These are phyloP conservation scores for Discostella pseudostelligera DNA, from an alignment of 108 stramenopile genomes.

Conservation along the genomic window DNA sequence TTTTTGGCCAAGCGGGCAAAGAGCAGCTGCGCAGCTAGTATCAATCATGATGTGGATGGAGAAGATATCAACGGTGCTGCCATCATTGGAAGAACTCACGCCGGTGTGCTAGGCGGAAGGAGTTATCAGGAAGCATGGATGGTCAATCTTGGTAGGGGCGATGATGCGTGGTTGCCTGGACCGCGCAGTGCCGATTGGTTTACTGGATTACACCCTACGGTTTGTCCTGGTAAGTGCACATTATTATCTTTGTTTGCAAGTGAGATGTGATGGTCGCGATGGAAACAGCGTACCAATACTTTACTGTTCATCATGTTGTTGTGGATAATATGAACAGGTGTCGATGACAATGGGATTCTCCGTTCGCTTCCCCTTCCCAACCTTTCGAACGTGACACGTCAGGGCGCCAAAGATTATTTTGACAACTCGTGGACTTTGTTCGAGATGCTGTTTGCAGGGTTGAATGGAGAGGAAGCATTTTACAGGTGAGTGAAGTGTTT, in stretches of 20 bases:
- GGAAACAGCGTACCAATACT: too few relatives aligned
- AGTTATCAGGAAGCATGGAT: slow-evolving; percentile 70
- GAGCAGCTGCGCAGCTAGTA: slow-evolving; percentile 31
- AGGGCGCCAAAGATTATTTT: slow-evolving; percentile 80
- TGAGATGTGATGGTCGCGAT: too few relatives aligned
- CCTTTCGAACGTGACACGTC: slow-evolving; percentile 69
- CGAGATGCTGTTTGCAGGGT: slow-evolving; percentile 84
- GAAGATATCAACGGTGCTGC: neutral
- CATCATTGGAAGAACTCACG: neutral
- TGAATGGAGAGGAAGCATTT: slow-evolving; percentile 91
- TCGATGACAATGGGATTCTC: slow-evolving; percentile 52
- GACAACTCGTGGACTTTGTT: slow-evolving; percentile 93
- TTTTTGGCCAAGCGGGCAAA: slow-evolving; percentile 23
- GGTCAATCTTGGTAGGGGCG: slow-evolving; percentile 70
- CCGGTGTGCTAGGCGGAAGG: slow-evolving; percentile 20
- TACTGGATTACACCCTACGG: slow-evolving; percentile 59
- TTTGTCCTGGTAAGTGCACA: slow-evolving; percentile 56
- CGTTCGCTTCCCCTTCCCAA: slow-evolving; percentile 73
- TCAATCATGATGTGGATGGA: slow-evolving; percentile 9
- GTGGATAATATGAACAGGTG: slow-evolving; percentile 35
- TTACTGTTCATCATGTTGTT: neutral
- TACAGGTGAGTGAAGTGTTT: slow-evolving; percentile 50
- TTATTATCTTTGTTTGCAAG: neutral
- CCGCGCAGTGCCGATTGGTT: slow-evolving; percentile 70
- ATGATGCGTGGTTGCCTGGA: slow-evolving; percentile 66